Evolutionary conservation across 1,284 basidiomycete species (phyloP).

Genomic region (Ceratobasidium sp.): DNA sequence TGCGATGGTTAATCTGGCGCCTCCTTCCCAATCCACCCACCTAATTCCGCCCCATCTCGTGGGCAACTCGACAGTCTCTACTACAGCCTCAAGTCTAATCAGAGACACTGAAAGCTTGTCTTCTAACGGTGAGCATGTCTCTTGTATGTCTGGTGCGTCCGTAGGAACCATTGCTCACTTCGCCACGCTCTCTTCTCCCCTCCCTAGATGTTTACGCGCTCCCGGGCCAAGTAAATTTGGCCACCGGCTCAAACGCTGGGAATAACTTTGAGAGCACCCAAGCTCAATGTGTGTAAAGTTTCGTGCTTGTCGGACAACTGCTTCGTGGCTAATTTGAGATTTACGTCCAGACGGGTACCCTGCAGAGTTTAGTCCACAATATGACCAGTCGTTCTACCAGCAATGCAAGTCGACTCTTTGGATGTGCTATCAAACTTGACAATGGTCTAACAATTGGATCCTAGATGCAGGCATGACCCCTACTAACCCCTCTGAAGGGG

Average conservation of each 20-base stretch:
- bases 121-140: background rate
- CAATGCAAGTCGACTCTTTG: constrained; percentile 14
- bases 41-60: background rate
- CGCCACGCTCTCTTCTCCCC: constrained; percentile 19
- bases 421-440: background rate
- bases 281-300: background rate
- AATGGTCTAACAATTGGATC: background rate
- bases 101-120: background rate
- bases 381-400: background rate
- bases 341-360: background rate
- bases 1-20: background rate
- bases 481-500: background rate
- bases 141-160: background rate
- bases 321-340: background rate
- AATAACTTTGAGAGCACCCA: background rate
- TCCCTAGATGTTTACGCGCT: background rate
- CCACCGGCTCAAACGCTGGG: constrained; percentile 8
- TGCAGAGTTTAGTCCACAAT: background rate
- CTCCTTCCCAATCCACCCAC: background rate
- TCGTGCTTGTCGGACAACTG: background rate
- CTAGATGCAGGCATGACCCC: background rate
- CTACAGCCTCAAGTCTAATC: background rate
- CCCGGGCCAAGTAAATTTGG: constrained; percentile 26
- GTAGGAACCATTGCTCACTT: background rate
- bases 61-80: background rate